Evolutionary conservation across 2,329 filamentous ascomycete genomes (phyloP).

Genomic region (Exophiala spinifera): DNA sequence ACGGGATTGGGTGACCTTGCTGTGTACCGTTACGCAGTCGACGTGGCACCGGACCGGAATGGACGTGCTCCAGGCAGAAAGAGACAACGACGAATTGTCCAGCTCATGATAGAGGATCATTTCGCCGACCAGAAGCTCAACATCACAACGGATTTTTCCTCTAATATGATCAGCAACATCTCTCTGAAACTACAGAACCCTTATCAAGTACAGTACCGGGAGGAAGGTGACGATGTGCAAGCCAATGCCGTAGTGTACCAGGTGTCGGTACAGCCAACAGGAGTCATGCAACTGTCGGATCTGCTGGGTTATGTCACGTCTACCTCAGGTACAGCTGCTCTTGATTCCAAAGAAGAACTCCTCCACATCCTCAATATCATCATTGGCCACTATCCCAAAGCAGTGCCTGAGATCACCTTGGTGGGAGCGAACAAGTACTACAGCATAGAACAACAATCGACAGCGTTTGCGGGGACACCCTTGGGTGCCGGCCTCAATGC

Average conservation of each 20-base stretch:
- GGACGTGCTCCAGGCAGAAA: slow-evolving; percentile 35
- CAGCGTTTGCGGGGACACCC: not conserved
- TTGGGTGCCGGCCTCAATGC: slow-evolving; percentile 46
- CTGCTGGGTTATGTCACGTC: not conserved
- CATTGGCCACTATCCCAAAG: not conserved
- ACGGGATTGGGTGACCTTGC: slow-evolving; percentile 35
- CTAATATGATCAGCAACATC: slow-evolving; percentile 36
- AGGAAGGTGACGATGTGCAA: slow-evolving; percentile 37
- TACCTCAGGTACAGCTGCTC: not conserved
- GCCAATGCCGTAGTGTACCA: slow-evolving; percentile 36
- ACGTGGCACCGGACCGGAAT: slow-evolving; percentile 32
- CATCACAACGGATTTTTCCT: slow-evolving; percentile 42
- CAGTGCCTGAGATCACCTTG: not conserved
- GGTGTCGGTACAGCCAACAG: slow-evolving; percentile 37
- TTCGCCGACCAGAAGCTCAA: slow-evolving; percentile 29
- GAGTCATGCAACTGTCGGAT: slow-evolving; percentile 34
- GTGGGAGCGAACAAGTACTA: not conserved
- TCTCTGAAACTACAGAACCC: slow-evolving; percentile 16
- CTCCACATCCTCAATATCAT: not conserved
- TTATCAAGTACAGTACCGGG: slow-evolving; percentile 36
- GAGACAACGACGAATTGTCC: slow-evolving; percentile 49
- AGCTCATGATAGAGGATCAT: slow-evolving; percentile 44
- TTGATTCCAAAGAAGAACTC: not conserved
- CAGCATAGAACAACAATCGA: not conserved
- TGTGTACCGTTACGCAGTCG: slow-evolving; percentile 44